Percentiles rank a stretch among this genome's conserved stretches.
Conservation (phyloP, 2,329 filamentous ascomycete genomes). For the Sclerotinia glacialis region DNA sequence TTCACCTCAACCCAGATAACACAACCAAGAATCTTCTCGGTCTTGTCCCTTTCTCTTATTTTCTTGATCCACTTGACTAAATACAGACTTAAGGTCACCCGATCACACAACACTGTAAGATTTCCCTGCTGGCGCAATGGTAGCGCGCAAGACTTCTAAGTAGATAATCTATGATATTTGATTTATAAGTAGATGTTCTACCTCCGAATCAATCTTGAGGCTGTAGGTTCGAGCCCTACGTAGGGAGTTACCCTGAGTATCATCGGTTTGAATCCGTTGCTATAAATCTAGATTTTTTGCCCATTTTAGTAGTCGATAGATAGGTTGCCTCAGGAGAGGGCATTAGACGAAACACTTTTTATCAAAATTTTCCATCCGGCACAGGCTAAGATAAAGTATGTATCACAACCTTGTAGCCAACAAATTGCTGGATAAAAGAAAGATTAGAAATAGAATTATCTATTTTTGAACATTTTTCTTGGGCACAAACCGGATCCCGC, state of each 20-base stretch:
- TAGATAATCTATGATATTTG: no score
- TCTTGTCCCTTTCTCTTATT: background rate
- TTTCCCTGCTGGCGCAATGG: slow-evolving; percentile 20
- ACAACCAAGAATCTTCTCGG: background rate
- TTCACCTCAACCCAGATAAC: background rate
- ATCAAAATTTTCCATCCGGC: no score
- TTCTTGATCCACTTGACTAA: background rate
- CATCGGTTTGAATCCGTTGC: background rate
- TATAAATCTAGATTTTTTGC: accelerated
- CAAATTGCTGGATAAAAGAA: no score
- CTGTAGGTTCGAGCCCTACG: background rate
- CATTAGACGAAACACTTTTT: no score
- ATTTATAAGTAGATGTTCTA: no score
- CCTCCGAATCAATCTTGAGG: background rate
- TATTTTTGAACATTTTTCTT: no score
- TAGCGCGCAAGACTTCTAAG: slow-evolving; percentile 15
- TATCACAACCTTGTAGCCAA: no score
- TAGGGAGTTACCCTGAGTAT: slow-evolving; percentile 8
- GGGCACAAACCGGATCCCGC: no score
- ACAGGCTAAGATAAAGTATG: no score
- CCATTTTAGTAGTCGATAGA: background rate
- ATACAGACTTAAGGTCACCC: accelerated
- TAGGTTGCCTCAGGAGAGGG: no score
- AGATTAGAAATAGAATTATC: no score
- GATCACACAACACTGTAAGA: accelerated